Percentiles rank a stretch among this genome's conserved stretches.
These are phyloP conservation scores for Aspergillus ellipticus DNA, from an alignment of 495 filamentous ascomycete genomes.

Conservation along the genomic window DNA sequence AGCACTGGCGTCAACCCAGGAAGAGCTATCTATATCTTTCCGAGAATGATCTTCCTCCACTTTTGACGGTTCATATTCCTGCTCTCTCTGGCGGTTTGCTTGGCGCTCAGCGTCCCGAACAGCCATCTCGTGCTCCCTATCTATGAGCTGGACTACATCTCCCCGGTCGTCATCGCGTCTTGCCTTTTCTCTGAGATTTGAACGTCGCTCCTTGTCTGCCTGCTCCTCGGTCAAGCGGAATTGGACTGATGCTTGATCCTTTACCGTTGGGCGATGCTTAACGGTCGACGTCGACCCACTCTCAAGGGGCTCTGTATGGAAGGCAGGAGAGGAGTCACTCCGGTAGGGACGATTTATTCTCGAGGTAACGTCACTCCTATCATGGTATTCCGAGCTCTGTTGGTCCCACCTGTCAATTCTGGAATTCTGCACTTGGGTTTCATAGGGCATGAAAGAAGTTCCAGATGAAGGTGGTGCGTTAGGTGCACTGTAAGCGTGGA, in stretches of 20 bases:
- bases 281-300: conserved; percentile 16
- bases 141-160: conserved; percentile 29
- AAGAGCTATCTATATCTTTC: conserved; percentile 26
- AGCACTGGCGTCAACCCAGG: conserved; percentile 41
- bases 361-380: neutral
- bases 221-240: conserved; percentile 50
- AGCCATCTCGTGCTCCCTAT: conserved; percentile 25
- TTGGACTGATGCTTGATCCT: conserved; percentile 44
- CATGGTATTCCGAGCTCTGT: neutral
- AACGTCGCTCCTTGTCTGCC: conserved; percentile 39
- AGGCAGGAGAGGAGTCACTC: conserved; percentile 36
- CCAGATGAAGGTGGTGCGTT: conserved; percentile 30
- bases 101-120: conserved; percentile 15
- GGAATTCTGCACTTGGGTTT: conserved; percentile 19
- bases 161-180: conserved; percentile 26
- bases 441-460: conserved; percentile 25
- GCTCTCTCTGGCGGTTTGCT: conserved; percentile 4
- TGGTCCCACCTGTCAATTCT: conserved; percentile 22
- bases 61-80: conserved; percentile 14
- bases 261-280: conserved; percentile 37
- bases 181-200: conserved; percentile 29
- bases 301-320: conserved; percentile 21
- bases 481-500: conserved; percentile 33
- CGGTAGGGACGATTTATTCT: conserved; percentile 16
- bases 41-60: conserved; percentile 6